phyloP scores from a whole-genome alignment of 805 yeast genomes.

The Metschnikowia gelsemii region DNA sequence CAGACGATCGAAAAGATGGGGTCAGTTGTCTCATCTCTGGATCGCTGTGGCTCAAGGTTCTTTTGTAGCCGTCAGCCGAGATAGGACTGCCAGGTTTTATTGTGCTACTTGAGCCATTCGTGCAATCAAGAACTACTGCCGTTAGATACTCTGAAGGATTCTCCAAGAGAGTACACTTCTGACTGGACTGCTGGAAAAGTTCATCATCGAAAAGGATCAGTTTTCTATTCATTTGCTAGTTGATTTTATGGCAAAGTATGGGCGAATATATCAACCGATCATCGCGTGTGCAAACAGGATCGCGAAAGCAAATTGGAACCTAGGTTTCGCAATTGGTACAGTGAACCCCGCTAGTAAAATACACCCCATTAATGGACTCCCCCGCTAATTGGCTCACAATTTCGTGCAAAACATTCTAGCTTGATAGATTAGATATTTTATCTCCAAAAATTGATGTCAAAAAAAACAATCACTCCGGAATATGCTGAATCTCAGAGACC shows the following conservation, averaged over 20 bases:
- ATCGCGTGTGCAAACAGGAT: not conserved
- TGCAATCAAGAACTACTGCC: not conserved
- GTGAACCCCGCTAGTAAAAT: not conserved
- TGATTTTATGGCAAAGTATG: constrained; percentile 1
- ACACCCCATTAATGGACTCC: not conserved
- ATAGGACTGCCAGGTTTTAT: not conserved
- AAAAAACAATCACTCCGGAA: no score
- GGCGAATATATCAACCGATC: not conserved
- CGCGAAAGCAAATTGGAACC: no score
- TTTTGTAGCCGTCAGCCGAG: not conserved
- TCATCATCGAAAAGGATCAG: constrained; percentile 13
- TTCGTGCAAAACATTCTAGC: no score
- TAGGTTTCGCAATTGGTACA: no score
- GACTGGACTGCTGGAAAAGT: not conserved
- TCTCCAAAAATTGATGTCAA: no score
- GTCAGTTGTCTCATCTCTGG: not conserved
- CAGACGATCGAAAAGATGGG: constrained; percentile 8
- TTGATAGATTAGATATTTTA: no score
- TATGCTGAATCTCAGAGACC: no score
- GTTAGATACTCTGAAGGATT: not conserved
- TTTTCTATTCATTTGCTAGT: constrained; percentile 4
- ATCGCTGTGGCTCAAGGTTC: not conserved
- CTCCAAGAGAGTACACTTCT: not conserved
- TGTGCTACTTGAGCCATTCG: constrained; percentile 5
- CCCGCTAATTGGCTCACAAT: not conserved